Percentiles rank a stretch among this genome's conserved stretches.
These are phyloP conservation scores for Mycena leptocephala DNA, from an alignment of 768 basidiomycete species.

Conservation along the genomic window DNA sequence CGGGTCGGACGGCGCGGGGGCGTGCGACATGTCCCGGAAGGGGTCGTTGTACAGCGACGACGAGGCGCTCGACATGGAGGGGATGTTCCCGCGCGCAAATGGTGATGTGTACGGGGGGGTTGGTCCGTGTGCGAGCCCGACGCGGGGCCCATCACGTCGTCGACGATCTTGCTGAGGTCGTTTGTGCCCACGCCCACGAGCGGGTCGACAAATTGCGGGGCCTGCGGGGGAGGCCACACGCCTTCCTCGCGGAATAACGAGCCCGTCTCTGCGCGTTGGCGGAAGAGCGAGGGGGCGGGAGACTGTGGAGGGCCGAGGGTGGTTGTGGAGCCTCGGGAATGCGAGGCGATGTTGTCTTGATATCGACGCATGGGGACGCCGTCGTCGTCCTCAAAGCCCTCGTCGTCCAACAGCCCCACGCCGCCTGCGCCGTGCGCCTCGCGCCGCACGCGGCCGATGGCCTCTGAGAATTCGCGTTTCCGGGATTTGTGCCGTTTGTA, in stretches of 20 bases:
- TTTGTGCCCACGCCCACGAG: constrained; percentile 40
- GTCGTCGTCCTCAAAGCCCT: constrained; percentile 56
- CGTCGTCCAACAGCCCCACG: constrained; percentile 52
- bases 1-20: constrained; percentile 10
- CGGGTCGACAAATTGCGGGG: constrained; percentile 56
- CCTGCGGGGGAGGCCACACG: constrained; percentile 61
- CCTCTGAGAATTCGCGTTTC: constrained; percentile 46
- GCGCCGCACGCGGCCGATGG: constrained; percentile 41
- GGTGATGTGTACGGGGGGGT: too few species aligned
- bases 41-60: constrained; percentile 32
- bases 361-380: constrained; percentile 39
- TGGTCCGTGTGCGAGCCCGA: not conserved
- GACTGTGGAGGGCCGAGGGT: constrained; percentile 43
- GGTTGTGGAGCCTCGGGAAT: not conserved
- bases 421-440: constrained; percentile 42
- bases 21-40: constrained; percentile 31
- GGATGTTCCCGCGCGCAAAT: not conserved
- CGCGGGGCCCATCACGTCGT: constrained; percentile 37
- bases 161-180: constrained; percentile 29
- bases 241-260: constrained; percentile 65
- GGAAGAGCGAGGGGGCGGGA: constrained; percentile 55
- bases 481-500: constrained; percentile 56
- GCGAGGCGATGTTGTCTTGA: constrained; percentile 27
- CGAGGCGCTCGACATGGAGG: constrained; percentile 24
- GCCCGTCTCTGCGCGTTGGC: constrained; percentile 59